phyloP scores from a whole-genome alignment of 768 basidiomycete species.

The Tricholoma terreum region DNA sequence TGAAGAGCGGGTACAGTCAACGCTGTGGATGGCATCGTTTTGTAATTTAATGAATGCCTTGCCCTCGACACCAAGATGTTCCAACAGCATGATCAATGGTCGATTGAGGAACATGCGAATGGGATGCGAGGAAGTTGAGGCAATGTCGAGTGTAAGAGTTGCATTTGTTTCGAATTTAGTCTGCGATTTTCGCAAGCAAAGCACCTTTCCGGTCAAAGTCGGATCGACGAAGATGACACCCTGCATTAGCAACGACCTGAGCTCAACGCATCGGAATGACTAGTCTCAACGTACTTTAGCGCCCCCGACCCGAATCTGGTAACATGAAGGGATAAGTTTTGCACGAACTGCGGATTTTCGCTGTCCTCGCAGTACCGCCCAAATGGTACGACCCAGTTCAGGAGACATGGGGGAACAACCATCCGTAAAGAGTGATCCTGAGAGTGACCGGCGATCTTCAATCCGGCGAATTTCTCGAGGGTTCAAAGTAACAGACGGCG shows the following conservation, averaged over 20 bases:
- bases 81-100: slow-evolving; percentile 47
- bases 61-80: slow-evolving; percentile 37
- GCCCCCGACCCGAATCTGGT: slow-evolving; percentile 44
- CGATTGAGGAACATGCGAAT: slow-evolving; percentile 44
- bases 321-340: slow-evolving; percentile 33
- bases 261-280: not conserved
- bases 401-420: slow-evolving; percentile 47
- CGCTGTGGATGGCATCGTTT: slow-evolving; percentile 32
- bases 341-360: slow-evolving; percentile 19
- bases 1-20: slow-evolving; percentile 30
- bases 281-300: slow-evolving; percentile 22
- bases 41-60: slow-evolving; percentile 37
- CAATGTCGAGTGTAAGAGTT: slow-evolving; percentile 43
- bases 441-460: slow-evolving; percentile 27
- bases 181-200: slow-evolving; percentile 44
- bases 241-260: slow-evolving; percentile 13
- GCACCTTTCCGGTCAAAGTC: slow-evolving; percentile 27
- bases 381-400: slow-evolving; percentile 32
- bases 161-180: slow-evolving; percentile 43
- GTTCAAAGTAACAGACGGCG: slow-evolving; percentile 39
- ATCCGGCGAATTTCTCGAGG: slow-evolving; percentile 30
- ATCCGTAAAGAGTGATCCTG: slow-evolving; percentile 43
- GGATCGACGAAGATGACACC: slow-evolving; percentile 47
- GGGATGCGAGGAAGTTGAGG: slow-evolving; percentile 42
- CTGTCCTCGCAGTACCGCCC: slow-evolving; percentile 30